Percentiles rank a stretch among this genome's conserved stretches.
Evolutionary conservation across 768 basidiomycete genomes (phyloP).

Genomic region (Lyophyllum semitale): DNA sequence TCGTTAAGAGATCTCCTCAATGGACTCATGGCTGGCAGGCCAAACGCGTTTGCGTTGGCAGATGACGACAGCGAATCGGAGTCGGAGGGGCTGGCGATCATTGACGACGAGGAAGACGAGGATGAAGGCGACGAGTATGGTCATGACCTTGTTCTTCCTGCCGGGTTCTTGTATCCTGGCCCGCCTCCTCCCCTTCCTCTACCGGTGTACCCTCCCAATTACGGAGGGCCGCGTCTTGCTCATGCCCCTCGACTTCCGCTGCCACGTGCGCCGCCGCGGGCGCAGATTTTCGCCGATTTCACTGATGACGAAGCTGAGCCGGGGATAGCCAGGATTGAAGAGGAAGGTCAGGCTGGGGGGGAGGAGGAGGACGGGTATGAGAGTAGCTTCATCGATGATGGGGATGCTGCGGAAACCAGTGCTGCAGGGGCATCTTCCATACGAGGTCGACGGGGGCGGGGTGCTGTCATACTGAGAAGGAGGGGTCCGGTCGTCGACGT

Average conservation of each 20-base stretch:
- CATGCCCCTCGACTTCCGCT: neutral
- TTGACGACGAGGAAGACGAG: constrained; percentile 2
- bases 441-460: neutral
- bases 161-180: too few relatives aligned
- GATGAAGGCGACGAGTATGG: neutral
- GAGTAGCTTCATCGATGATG: constrained; percentile 61
- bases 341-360: constrained; percentile 13
- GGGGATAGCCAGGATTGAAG: constrained; percentile 11
- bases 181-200: too few relatives aligned
- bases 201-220: neutral
- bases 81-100: neutral
- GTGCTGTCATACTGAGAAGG: neutral
- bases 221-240: neutral
- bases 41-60: neutral
- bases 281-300: neutral
- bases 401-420: constrained; percentile 19
- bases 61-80: neutral
- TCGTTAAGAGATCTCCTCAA: constrained; percentile 4
- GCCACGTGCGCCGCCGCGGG: neutral
- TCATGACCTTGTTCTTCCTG: neutral
- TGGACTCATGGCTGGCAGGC: constrained; percentile 4
- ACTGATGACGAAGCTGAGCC: constrained; percentile 18
- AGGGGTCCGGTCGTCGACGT: neutral
- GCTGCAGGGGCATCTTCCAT: neutral
- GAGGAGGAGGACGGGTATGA: constrained; percentile 45